Base-by-base conservation (phyloP, 2,329 filamentous ascomycete genomes). In the Sarocladium kiliense region DNA sequence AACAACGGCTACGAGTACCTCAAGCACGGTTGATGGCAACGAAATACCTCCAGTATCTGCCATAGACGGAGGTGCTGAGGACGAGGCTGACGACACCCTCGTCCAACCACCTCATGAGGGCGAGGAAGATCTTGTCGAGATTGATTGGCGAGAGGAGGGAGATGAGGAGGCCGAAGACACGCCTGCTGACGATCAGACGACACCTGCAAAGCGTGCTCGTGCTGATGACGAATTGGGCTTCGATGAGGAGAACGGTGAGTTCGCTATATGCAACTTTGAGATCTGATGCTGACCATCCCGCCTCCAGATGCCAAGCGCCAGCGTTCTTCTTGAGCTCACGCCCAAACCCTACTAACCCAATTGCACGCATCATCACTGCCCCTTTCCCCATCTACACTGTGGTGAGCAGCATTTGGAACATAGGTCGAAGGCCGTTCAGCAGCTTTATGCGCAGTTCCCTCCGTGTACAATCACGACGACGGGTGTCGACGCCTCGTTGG, bases 91-190 rank as follows among this genome's bases (percentile, higher is more conserved):
- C 23, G 19, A 25, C 18, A 21, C 41, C 18, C 5, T 16, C 7
- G 21, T 25, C 3, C 19, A 21, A 18, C 19, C 41, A 45, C 18
- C n/a, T n/a, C n/a, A 7, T 19, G 41, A 45, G 4, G 41, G 23
- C 12, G 49, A 27, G 25, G 56, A 53, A 18, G 56, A 60, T 21
- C 39, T 61, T 2, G 61, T 56, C 32, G 63, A 65, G 49, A 64
- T 65, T 47, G 63, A 65, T 32, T 65, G 63, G 63, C 56, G 59
- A 42, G 63, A 65, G 19, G 63, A 61, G n/a, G 50, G 61, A 39
- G 61, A 56, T 10, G 56, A 58, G 49, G 60, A 57, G 19, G 58
- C 57, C 26, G 57, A 60, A 16, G 37, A 44, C 37, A 37, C 12
- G 14, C 39, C 39, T 18, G 37, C 23, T 11, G 30, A 53, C 26